Evolutionary conservation across 192 early-diverging fungal genomes (phyloP).

Genomic region (Rhizophagus clarus): DNA sequence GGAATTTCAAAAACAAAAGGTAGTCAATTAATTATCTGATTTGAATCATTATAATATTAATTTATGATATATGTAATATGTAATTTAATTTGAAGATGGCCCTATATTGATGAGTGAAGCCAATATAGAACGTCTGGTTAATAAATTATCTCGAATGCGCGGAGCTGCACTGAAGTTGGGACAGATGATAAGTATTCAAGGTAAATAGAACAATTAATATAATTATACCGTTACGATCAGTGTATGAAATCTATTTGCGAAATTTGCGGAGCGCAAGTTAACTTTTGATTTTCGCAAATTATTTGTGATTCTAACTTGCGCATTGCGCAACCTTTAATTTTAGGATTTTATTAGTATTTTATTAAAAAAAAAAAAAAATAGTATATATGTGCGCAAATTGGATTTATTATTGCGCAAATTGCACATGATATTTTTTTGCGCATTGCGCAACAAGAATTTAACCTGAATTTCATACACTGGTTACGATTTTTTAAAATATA

Average conservation of each 20-base stretch:
- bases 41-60: neutral
- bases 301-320: too few relatives aligned
- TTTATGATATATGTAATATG: conserved; percentile 11
- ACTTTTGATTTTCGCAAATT: too few relatives aligned
- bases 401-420: too few relatives aligned
- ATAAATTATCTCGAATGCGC: conserved; percentile 86
- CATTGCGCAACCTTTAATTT: too few relatives aligned
- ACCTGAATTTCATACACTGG: too few relatives aligned
- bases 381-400: too few relatives aligned
- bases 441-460: too few relatives aligned
- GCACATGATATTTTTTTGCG: too few relatives aligned
- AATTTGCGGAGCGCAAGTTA: too few relatives aligned
- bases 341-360: too few relatives aligned
- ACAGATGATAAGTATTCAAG: conserved; percentile 97
- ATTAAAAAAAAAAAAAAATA: too few relatives aligned
- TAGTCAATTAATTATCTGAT: neutral
- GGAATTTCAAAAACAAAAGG: conserved; percentile 45
- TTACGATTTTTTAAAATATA: neutral
- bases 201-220: conserved; percentile 38
- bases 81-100: conserved; percentile 35
- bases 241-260: too few relatives aligned
- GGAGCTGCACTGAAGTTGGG: conserved; percentile 97
- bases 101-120: conserved; percentile 68
- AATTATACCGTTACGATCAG: neutral
- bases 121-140: conserved; percentile 88